Percentiles rank a stretch among this genome's conserved stretches.
These are phyloP conservation scores for Lodderomyces margitis DNA, from an alignment of 1,139 yeast genomes.

Conservation along the genomic window DNA sequence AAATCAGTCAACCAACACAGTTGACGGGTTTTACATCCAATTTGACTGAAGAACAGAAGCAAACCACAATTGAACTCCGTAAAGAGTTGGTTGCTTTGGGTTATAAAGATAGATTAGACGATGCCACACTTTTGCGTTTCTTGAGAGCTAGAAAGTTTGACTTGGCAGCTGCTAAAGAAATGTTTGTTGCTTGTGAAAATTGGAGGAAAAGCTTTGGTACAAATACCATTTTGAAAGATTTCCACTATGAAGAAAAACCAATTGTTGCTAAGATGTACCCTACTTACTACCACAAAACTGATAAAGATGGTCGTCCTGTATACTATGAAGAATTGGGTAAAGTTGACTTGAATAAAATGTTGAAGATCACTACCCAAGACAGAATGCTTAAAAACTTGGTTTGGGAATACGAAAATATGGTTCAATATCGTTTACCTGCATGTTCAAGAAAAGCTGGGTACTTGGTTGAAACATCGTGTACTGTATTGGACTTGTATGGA, in stretches of 20 bases:
- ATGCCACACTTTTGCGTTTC: conserved; percentile 85
- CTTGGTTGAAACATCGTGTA: conserved; percentile 92
- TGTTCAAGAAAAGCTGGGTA: conserved; percentile 80
- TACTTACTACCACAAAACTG: conserved; percentile 95
- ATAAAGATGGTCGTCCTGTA: conserved; percentile 94
- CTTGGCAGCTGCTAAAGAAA: conserved; percentile 68
- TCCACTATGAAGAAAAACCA: conserved; percentile 88
- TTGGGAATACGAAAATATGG: conserved; percentile 96
- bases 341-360: conserved; percentile 87
- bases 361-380: conserved; percentile 90
- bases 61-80: conserved; percentile 57
- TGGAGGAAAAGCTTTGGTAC: conserved; percentile 91
- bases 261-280: conserved; percentile 88
- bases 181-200: conserved; percentile 84
- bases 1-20: conserved; percentile 55
- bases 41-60: conserved; percentile 66
- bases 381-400: conserved; percentile 94
- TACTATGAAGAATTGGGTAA: conserved; percentile 92
- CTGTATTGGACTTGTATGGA: conserved; percentile 92
- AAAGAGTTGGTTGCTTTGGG: conserved; percentile 60
- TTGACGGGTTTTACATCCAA: conserved; percentile 82
- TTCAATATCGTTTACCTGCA: conserved; percentile 83
- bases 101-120: conserved; percentile 74
- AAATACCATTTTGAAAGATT: conserved; percentile 80
- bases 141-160: conserved; percentile 95